Conservation (phyloP, 73 alveolate species). For the Symbiodinium pilosum region DNA sequence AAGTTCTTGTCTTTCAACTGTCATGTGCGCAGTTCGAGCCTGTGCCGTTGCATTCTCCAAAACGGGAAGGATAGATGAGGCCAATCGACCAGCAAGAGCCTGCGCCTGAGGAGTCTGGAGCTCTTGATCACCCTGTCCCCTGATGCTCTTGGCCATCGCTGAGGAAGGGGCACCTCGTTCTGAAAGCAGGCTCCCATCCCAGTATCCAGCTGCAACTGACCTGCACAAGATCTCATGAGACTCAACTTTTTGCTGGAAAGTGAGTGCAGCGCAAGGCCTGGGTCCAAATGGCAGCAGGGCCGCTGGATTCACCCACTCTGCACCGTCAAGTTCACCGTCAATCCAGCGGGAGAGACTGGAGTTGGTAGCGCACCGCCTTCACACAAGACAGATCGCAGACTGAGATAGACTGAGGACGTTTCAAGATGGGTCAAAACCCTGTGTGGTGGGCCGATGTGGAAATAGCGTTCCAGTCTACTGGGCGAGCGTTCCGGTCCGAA, state of each 20-base stretch:
- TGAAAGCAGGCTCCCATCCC: neutral
- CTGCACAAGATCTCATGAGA: neutral
- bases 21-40: too few relatives aligned
- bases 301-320: neutral
- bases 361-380: neutral
- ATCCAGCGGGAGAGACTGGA: neutral
- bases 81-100: neutral
- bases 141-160: neutral
- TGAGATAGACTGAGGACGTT: too few relatives aligned
- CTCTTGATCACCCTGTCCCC: too few relatives aligned
- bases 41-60: too few relatives aligned
- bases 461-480: too few relatives aligned
- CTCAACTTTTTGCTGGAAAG: too few relatives aligned
- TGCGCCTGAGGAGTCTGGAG: neutral
- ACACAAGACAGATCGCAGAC: too few relatives aligned
- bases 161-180: neutral
- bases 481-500: too few relatives aligned
- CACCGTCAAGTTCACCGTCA: neutral
- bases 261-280: neutral
- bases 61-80: neutral
- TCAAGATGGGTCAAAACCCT: too few relatives aligned
- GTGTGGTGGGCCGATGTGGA: too few relatives aligned
- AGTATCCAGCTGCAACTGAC: neutral
- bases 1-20: too few relatives aligned
- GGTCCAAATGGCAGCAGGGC: neutral